Base-by-base conservation (phyloP, 164 flowering plant genomes). In the Nymphaea thermarum region DNA sequence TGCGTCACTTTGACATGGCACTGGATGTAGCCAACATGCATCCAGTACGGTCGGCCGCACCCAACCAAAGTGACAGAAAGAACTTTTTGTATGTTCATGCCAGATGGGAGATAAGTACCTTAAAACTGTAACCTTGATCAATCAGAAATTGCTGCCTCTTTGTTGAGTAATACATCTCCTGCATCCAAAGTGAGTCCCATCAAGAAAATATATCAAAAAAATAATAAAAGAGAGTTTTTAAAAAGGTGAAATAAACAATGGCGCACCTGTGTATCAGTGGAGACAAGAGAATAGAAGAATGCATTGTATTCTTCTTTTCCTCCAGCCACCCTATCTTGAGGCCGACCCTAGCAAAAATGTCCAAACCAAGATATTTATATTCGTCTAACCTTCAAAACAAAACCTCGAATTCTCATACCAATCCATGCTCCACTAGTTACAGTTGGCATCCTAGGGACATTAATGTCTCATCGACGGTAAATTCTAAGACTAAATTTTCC, bases 241-340 rank as follows among this genome's bases (percentile, higher is more conserved):
- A 65, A 55, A 64, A 53, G 15, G 67, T 14, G 44, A 18, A 15
- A 62, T 51, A 63, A 25, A 42, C 6, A 68, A n/a, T 8, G 42
- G 6, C 42, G 3, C n/a, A 89, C 98, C 89, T 94, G 99, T 43
- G 98, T 94, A 82, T 94, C 98, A 5, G 97, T 94, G 62, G 99
- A 94, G 51, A 94, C 99, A 18, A 94, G 88, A 67, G 98, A 94
- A 78, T 94, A 94, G 78, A 94, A 94, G 60, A 91, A 94, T 14
- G 99, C 99, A 81, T 94, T 92, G 75, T 91, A 94, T 75, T 94
- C 99, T 76, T 94, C 98, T 77, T 90, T 91, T 42, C 99, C 99
- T 59, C 99, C 98, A 42, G 96, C 89, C 91, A 90, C 82, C 70
- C 99, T 82, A 81, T 94, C 99, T 71, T 91, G 86, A 75, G 72